These are phyloP conservation scores for Microstegium vimineum DNA, from an alignment of 176 grass and related monocot genomes.

Conservation along the genomic window DNA sequence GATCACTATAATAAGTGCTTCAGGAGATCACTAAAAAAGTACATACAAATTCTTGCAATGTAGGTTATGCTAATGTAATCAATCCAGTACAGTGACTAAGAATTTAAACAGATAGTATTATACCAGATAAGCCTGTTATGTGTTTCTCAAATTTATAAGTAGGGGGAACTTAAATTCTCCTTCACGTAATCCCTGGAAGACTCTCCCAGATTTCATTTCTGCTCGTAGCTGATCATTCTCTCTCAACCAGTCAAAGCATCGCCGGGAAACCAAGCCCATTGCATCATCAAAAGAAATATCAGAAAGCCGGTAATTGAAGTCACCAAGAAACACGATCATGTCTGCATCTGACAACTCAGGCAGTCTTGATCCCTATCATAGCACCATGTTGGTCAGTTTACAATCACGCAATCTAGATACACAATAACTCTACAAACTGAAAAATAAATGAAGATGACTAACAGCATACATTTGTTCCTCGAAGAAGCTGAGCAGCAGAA, in stretches of 20 bases:
- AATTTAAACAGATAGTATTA: slow-evolving; percentile 7
- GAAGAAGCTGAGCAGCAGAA: slow-evolving; percentile 56
- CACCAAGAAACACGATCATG: slow-evolving; percentile 94
- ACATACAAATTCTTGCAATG: not conserved
- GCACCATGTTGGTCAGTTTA: slow-evolving; percentile 27
- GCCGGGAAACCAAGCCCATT: slow-evolving; percentile 56
- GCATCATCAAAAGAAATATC: slow-evolving; percentile 78
- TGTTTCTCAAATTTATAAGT: slow-evolving; percentile 97
- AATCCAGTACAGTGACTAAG: not conserved
- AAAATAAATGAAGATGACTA: slow-evolving; percentile 29
- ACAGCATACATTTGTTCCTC: slow-evolving; percentile 72
- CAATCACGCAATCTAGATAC: slow-evolving; percentile 19
- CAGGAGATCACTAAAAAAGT: not conserved
- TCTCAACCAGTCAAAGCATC: slow-evolving; percentile 59
- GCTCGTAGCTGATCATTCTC: slow-evolving; percentile 77
- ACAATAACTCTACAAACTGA: not conserved
- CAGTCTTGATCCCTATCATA: slow-evolving; percentile 49
- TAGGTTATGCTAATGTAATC: not conserved
- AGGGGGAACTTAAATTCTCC: slow-evolving; percentile 66
- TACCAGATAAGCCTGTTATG: slow-evolving; percentile 66
- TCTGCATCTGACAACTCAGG: slow-evolving; percentile 71
- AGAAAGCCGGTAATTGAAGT: slow-evolving; percentile 88
- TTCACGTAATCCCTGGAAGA: slow-evolving; percentile 93
- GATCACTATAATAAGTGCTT: not conserved
- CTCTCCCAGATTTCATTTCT: slow-evolving; percentile 81